Conservation (phyloP, 768 basidiomycete species). For the Boletus rex-veris region DNA sequence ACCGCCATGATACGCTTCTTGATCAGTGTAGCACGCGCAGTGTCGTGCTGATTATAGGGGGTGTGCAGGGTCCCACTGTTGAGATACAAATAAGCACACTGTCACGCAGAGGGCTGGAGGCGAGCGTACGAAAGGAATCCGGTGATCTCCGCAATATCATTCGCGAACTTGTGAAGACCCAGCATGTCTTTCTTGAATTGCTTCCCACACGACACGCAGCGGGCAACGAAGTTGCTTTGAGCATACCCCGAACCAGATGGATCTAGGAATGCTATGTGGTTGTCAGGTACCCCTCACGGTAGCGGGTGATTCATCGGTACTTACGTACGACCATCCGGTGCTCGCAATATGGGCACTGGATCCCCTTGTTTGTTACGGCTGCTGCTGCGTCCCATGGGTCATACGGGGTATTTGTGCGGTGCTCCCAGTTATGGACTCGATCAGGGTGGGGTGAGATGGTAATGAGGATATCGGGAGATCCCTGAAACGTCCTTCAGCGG, state of each 20-base stretch:
- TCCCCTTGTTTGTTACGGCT: slow-evolving; percentile 12
- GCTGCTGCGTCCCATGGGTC: slow-evolving; percentile 24
- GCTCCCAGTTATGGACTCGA: slow-evolving; percentile 9
- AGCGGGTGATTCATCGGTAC: not conserved
- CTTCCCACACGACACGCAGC: slow-evolving; percentile 35
- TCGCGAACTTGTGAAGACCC: slow-evolving; percentile 37
- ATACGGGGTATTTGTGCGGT: not conserved
- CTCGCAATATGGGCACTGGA: slow-evolving; percentile 33
- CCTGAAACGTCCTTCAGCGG: slow-evolving; percentile 2
- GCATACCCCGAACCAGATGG: slow-evolving; percentile 43
- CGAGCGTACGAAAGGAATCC: slow-evolving; percentile 31
- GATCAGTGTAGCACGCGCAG: slow-evolving; percentile 19
- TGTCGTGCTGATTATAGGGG: slow-evolving; percentile 12
- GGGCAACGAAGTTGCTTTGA: slow-evolving; percentile 37
- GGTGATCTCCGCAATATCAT: slow-evolving; percentile 27
- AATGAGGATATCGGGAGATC: slow-evolving; percentile 4
- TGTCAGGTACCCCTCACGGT: not conserved
- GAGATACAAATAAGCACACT: not conserved
- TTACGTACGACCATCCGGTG: slow-evolving; percentile 18
- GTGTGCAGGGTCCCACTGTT: slow-evolving; percentile 36
- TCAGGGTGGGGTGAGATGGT: slow-evolving; percentile 3
- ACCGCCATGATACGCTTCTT: slow-evolving; percentile 15
- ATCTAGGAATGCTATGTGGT: slow-evolving; percentile 36
- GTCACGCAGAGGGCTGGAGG: not conserved
- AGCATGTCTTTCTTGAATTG: slow-evolving; percentile 38